Evolutionary conservation across 163 green algal genomes (phyloP), one percentile per base, ranked within the genome.

Genomic region (Coccomyxa subellipsoidea): DNA sequence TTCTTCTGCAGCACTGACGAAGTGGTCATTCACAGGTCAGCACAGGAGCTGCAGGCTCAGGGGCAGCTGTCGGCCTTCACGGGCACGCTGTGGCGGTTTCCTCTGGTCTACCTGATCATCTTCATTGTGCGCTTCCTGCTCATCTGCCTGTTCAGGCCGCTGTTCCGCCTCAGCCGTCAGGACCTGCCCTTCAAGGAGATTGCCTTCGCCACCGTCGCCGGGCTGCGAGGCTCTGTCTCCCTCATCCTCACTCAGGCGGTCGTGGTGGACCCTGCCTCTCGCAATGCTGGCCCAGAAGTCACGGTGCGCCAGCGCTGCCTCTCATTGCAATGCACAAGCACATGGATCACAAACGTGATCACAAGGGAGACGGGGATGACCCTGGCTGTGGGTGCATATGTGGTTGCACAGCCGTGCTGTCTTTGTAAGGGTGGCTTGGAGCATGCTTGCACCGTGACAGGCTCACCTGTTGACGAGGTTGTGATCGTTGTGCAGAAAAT

Each of bases 161-260:
- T 81, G 38, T 79, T 38, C 35, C 35, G 27, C 37, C 39, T 71
- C 32, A 38, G 47, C 23, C 69, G 32, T 8, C 37, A 38, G n/a
- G 73, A 85, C 27, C 71, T 95, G 69, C 70, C 88, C 40, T 84
- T 75, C 39, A 79, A 77, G 0, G 91, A 94, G 69, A 84, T 94
- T n/a, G 9, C 91, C 0, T 97, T 97, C 82, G 87, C 87, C 23
- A 89, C 86, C 0, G 85, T 90, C 35, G 86, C 87, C 1, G 94
- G 93, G 0, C 87, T 98, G 40, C 85, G 94, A 21, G 94, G 94
- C 32, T 89, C 91, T 4, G 83, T 98, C 10, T 93, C 88, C 4
- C 90, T 98, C 66, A 98, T 98, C 77, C 87, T 98, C 79, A 91
- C 90, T 5, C 90, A 95, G 38, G 90, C 87, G 27, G 86, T 95